Base-by-base conservation (phyloP, 192 early-diverging fungal species). In the Coemansia sp. region DNA sequence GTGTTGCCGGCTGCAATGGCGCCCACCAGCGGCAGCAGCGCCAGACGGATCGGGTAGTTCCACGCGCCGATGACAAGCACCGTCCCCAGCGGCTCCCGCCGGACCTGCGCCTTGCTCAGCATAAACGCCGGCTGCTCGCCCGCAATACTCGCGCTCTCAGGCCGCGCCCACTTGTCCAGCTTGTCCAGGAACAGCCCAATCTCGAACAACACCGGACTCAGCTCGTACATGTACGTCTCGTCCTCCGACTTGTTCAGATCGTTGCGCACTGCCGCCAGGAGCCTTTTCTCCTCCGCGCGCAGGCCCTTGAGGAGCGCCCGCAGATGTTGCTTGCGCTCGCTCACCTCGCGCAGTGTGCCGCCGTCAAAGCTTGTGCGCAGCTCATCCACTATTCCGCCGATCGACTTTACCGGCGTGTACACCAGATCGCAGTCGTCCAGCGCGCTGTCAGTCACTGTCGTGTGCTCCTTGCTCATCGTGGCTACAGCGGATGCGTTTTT, bases 1-100 rank as follows among this genome's bases (percentile, higher is more conserved):
- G 88, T 88, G 84, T 95, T 95, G 16, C 96, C 96, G 4, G 92
- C 96, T 11, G 95, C 94, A 67, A 98, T 86, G 9, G 95, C 94
- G 19, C 90, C 89, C 3, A 91, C 85, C 16, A 95, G 70, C 6
- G 96, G 95, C 19, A 79, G 67, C 7, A 97, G 63, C 38, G 86
- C 22, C 14, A 98, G 77, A 39, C 90, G 84, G n/a, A 90, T 39
- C 56, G 81, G 81, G 58, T 80, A 90, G 82, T 90, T 89, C 89
- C 88, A 90, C 39, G 86, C 70, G n/a, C 86, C 89, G 59, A 95
- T 86, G 58, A 93, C 75, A 57, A 91, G 73, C 14, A 90, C 89
- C 9, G 90, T 84, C 62, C 95, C 95, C 61, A 90, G 76, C 5
- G 97, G 95, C 17, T 93, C 91, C 55, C 84, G 88, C 45, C 90